Base-by-base conservation (phyloP, 1,139 yeast genomes). In the Suhomyces bribrorum region DNA sequence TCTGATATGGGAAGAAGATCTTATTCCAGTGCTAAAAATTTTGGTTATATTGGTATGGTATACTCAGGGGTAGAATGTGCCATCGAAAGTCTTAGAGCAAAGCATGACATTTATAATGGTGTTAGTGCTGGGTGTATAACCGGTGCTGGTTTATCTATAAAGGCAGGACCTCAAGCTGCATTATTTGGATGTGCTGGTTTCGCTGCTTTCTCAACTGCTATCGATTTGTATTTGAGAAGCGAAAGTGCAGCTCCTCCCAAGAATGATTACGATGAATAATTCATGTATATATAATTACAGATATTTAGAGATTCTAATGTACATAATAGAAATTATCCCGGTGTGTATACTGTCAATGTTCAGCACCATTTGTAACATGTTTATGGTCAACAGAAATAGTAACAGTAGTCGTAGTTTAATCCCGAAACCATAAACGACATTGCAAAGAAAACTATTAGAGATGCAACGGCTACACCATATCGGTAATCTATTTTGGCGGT, bases 41-140 rank as follows among this genome's bases (percentile, higher is more conserved):
- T 92, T 58, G 98, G 97, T 17, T 87, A 83, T 56, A 87, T 92
- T 52, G 98, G 98, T 53, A 77, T 87, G 73, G 85, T 94, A 27
- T 92, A 86, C 61, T 80, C 96, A 3, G 97, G 97, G 20, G 95
- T 92, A 3, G 98, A 92, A 61, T 92, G 98, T 69, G 76, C 84
- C 33, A 81, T 92, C 42, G 98, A 92, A 62, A 71, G 80, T 52
- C 65, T 86, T 41, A 71, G 98, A 53, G 98, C 97, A 4, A 89
- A 87, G 55, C 90, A 86, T 57, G 98, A 92, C 63, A 78, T 90
- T 15, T 89, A 86, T 67, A 92, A 92, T 58, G 97, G 97, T 33
- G 81, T 87, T 3, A 75, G 81, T 37, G 97, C 98, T 4, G 98
- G 98, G 2, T 92, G 97, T 63, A 71, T 90, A 38, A 92, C 98